Evolutionary conservation across 352 stramenopile genomes (phyloP).

Genomic region (Globisporangium acanthophoron): DNA sequence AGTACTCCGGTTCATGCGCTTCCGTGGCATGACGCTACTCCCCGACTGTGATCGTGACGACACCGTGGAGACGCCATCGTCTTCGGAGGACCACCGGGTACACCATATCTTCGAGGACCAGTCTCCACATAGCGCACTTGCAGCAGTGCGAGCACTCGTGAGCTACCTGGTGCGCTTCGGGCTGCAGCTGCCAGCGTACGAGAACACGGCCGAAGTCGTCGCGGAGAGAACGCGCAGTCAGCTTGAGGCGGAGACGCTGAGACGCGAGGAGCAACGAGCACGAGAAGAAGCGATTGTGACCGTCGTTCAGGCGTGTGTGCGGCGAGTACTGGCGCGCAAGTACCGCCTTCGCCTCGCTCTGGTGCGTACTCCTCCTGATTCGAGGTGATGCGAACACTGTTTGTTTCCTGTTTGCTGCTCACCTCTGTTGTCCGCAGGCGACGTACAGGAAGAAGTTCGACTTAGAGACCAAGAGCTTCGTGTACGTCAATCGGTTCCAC

Average conservation of each 20-base stretch:
- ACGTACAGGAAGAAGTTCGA: conserved; percentile 50
- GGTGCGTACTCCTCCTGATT: conserved; percentile 8
- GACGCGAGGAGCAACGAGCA: not conserved
- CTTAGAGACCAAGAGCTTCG: conserved; percentile 12
- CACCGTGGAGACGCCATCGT: not conserved
- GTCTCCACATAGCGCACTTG: not conserved
- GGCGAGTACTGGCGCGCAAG: conserved; percentile 27
- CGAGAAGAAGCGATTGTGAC: conserved; percentile 22
- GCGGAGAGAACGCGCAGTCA: conserved; percentile 12
- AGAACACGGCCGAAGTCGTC: conserved; percentile 35
- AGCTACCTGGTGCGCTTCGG: conserved; percentile 33
- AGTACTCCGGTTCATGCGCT: conserved; percentile 33
- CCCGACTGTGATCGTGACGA: not conserved
- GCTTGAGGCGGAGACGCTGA: not conserved
- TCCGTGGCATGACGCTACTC: conserved; percentile 16
- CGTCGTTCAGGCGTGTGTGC: conserved; percentile 25
- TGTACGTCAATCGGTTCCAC: conserved; percentile 25
- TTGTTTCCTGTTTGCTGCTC: no score
- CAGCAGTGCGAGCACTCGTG: conserved; percentile 26
- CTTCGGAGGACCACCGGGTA: not conserved
- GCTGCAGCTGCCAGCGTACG: conserved; percentile 17
- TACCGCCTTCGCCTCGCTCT: conserved; percentile 30
- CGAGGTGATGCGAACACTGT: not conserved
- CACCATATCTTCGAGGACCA: not conserved
- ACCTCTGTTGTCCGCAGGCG: conserved; percentile 10